Conservation (phyloP, 2,329 filamentous ascomycete species). For the Stachybotrys chlorohalonatus region DNA sequence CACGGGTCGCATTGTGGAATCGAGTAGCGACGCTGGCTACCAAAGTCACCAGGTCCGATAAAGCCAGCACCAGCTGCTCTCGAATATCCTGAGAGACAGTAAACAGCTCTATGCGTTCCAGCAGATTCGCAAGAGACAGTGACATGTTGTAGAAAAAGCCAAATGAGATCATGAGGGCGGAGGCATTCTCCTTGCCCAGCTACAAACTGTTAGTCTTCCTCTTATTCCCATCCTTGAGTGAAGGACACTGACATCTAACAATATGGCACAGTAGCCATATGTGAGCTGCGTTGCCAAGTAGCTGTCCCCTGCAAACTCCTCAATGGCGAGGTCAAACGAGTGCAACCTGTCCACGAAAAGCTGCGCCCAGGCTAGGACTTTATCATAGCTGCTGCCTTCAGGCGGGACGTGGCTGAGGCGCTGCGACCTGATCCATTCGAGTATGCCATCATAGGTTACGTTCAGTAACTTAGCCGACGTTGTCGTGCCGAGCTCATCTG, state of each 20-base stretch:
- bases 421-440: slow-evolving; percentile 26
- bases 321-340: slow-evolving; percentile 24
- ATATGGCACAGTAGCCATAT: slow-evolving; percentile 11
- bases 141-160: slow-evolving; percentile 14
- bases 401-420: slow-evolving; percentile 27
- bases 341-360: slow-evolving; percentile 27
- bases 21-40: slow-evolving; percentile 11
- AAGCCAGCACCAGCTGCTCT: slow-evolving; percentile 10
- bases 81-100: slow-evolving; percentile 10
- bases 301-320: slow-evolving; percentile 25
- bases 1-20: slow-evolving; percentile 11
- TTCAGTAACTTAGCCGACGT: slow-evolving; percentile 16
- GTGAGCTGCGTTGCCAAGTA: slow-evolving; percentile 13
- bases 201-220: background rate
- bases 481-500: slow-evolving; percentile 17
- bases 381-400: slow-evolving; percentile 30
- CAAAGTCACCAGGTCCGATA: slow-evolving; percentile 11
- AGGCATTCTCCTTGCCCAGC: slow-evolving; percentile 12
- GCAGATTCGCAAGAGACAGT: slow-evolving; percentile 10
- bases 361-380: slow-evolving; percentile 27
- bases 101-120: slow-evolving; percentile 11
- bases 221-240: background rate
- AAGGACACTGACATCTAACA: slow-evolving; percentile 8
- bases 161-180: slow-evolving; percentile 10
- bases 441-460: slow-evolving; percentile 14